Evolutionary conservation across 148 eudicot genomes (phyloP).

Genomic region (Rhododendron vialii): DNA sequence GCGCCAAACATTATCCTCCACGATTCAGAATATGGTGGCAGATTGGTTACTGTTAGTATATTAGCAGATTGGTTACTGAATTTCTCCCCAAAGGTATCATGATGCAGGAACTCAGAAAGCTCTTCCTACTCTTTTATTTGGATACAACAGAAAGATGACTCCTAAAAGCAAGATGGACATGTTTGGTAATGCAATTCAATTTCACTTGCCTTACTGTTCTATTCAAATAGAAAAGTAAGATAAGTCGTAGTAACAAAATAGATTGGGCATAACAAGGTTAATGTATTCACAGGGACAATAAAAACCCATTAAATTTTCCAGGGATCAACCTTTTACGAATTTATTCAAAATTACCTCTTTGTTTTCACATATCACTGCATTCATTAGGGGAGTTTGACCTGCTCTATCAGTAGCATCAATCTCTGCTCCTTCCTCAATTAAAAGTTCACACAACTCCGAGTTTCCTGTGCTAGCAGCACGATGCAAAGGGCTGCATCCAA

Average conservation of each 20-base stretch:
- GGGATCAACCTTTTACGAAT: background rate
- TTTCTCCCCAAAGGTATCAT: background rate
- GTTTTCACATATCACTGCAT: conserved; percentile 73
- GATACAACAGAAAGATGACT: background rate
- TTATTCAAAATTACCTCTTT: conserved; percentile 50
- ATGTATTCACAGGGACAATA: background rate
- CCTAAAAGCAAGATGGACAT: background rate
- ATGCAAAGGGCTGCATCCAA: conserved; percentile 97
- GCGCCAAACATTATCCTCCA: background rate
- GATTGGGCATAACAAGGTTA: background rate
- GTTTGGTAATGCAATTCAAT: background rate
- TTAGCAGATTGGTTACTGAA: background rate
- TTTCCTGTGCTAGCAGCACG: conserved; percentile 97
- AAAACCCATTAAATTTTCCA: background rate
- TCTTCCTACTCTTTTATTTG: background rate
- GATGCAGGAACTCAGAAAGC: background rate
- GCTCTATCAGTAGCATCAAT: conserved; percentile 74
- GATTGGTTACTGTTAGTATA: background rate
- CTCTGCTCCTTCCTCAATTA: conserved; percentile 97
- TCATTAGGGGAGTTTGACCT: conserved; percentile 88
- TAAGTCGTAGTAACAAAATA: background rate
- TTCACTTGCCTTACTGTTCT: background rate
- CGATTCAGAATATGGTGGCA: background rate
- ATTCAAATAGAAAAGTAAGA: background rate
- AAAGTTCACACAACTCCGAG: conserved; percentile 65